Base-by-base conservation (phyloP, 139 green algal genomes). In the Coccomyxa sp. region DNA sequence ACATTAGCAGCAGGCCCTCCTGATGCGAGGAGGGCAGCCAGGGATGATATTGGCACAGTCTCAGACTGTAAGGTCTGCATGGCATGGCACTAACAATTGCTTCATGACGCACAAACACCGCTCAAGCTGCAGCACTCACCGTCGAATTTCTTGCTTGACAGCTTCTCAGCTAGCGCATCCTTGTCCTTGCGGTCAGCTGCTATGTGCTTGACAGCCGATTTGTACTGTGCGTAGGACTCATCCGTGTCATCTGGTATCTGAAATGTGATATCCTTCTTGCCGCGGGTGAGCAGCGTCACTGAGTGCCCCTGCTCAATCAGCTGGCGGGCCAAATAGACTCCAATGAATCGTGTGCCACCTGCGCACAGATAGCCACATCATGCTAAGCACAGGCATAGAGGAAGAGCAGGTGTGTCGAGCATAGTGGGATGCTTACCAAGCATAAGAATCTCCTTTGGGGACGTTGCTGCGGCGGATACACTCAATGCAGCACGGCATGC, bases 301-400 rank as follows among this genome's bases (percentile, higher is more conserved):
- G 98, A 89, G 80, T 98, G 94, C 9, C 95, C 95, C 55, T 85
- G 77, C 75, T 96, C 89, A 0, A 98, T 84, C 33, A 99, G 92
- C 86, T 93, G 75, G 37, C 95, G 91, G 24, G 95, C 93, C 16
- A 99, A 88, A 86, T 98, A 99, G 7, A 97, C 77, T 40, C 95
- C 95, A 77, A 99, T 99, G 89, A 99, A 99, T 55, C 95, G 93
- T 5, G 95, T 98, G 84, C 95, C 95, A 78, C 94, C 94, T 77
- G 58, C 54, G 35, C n/a, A 77, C 18, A 73, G 44, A 58, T 78
- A 16, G 27, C 34, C n/a, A n/a, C n/a, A n/a, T n/a, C n/a, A n/a
- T n/a, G n/a, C n/a, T n/a, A n/a, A n/a, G n/a, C n/a, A n/a, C n/a
- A n/a, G n/a, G n/a, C n/a, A n/a, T n/a, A n/a, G n/a, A n/a, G n/a